Evolutionary conservation across 257 asterid genomes (phyloP), one percentile per base, ranked within the genome.

Genomic region (Primulina tabacum): DNA sequence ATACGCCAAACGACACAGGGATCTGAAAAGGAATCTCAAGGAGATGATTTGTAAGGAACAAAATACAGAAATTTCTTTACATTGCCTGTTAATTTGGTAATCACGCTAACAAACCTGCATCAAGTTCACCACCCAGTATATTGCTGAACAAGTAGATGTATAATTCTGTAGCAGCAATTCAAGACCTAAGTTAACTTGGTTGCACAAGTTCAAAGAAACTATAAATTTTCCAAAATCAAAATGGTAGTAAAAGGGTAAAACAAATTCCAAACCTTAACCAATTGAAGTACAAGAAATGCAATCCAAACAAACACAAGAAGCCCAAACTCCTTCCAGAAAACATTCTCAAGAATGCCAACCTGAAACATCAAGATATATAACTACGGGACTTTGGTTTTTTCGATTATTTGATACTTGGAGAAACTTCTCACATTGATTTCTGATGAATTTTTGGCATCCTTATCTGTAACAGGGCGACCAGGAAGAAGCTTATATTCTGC

Each of bases 231-330:
- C n/a, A 59, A 76, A 21, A 28, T 20, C 18, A 14, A 11, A 11
- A 43, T 43, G 18, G 55, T 14, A 43, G n/a, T 43, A 11, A 43
- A 26, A 68, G 29, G 67, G 62, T 72, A 8, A 56, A 30, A 62
- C 26, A 16, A 33, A 66, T 68, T 40, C n/a, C 18, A 71, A 74
- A 93, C 99, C 99, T 93, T 93, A 76, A 71, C 66, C 73, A 93
- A 59, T 72, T 93, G 99, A 57, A 93, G 81, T 8, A 75, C 91
- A 67, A 93, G 95, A 79, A 85, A 93, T 7, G 89, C 80, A 32
- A 90, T n/a, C 99, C 99, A 93, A 56, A 90, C 99, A 17, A 90
- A 82, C 71, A 21, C 43, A 56, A 93, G 95, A 79, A 93, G 96
- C 79, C 96, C 92, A 29, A 83, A 79, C 74, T 93, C 97, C 84